Percentiles rank a stretch among this genome's conserved stretches.
phyloP scores from a whole-genome alignment of 2,329 filamentous ascomycete species.

The Fusarium neocosmosporiellum region DNA sequence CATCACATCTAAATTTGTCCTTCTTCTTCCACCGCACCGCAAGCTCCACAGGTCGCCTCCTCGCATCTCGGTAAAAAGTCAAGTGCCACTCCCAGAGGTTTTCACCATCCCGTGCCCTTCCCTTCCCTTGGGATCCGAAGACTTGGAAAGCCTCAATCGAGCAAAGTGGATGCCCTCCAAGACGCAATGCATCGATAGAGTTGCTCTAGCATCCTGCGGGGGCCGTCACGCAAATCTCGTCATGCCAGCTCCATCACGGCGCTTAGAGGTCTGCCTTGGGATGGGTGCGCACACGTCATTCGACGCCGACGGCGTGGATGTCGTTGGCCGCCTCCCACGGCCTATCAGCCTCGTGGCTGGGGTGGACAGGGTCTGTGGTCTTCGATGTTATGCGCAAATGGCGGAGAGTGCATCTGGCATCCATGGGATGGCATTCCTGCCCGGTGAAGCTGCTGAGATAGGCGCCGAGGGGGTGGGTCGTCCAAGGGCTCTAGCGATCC shows the following conservation, averaged over 20 bases:
- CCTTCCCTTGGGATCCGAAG: conserved; percentile 22
- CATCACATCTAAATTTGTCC: conserved; percentile 7
- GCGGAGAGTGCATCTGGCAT: conserved; percentile 10
- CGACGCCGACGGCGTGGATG: conserved; percentile 38
- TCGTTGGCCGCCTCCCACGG: conserved; percentile 19
- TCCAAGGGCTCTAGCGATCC: background rate
- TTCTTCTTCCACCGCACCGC: conserved; percentile 30
- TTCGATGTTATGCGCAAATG: conserved; percentile 10
- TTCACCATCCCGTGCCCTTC: conserved; percentile 30
- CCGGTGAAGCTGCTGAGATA: conserved; percentile 10
- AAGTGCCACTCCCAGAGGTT: conserved; percentile 14
- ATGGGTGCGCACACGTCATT: conserved; percentile 38
- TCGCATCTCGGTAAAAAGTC: conserved; percentile 18
- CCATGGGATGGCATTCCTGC: conserved; percentile 3
- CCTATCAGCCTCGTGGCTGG: conserved; percentile 22
- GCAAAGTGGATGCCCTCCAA: background rate
- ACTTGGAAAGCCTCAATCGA: background rate
- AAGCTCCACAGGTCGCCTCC: conserved; percentile 22
- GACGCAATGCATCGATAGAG: conserved; percentile 3
- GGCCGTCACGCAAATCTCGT: conserved; percentile 28
- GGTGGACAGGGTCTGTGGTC: conserved; percentile 14
- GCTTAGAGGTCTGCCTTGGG: conserved; percentile 36
- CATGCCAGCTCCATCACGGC: conserved; percentile 32
- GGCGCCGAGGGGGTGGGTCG: conserved; percentile 27
- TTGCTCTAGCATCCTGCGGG: conserved; percentile 25